Base-by-base conservation (phyloP, 2,329 filamentous ascomycete species). In the Stagonosporopsis chrysanthemi region DNA sequence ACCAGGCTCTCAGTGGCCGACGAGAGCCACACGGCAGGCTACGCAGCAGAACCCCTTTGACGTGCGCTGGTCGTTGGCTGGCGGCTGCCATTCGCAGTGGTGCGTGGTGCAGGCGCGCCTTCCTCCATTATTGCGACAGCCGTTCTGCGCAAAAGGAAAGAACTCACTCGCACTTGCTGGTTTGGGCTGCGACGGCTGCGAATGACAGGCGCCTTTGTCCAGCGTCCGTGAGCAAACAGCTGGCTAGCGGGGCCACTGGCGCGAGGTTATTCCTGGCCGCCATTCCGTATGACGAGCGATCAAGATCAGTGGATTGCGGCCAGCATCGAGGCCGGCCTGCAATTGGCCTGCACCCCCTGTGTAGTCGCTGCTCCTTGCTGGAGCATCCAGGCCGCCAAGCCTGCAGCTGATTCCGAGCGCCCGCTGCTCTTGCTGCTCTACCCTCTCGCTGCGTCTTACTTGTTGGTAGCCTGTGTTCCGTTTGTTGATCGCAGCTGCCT, bases 351-450 rank as follows among this genome's bases (percentile, higher is more conserved):
- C 19, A 14, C 50, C 51, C 64, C 59, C 60, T 63, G 65, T 62
- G 60, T 63, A 56, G 56, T 66, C 62, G 65, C 65, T 51, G 63
- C 66, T 71, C 70, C 68, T 70, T 71, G 68, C 68, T 52, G 67
- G 58, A 56, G 52, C 54, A 46, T 52, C 47, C 47, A 29, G 48
- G 56, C 45, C 58, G 53, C 60, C 56, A 56, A 60, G 42, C 41
- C 19, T 42, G 58, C 57, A 59, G 58, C 59, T 56, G 53, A 52
- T 51, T 54, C 61, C 55, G 51, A 52, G 56, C 29, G 56, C 47
- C 54, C 23, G 54, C 58, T 60, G 45, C 54, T 54, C 3, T 46
- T 35, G 36, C 46, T 43, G 26, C 42, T 31, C 33, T 38, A 29
- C 28, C 47, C 49, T 56, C 52, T 47, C 19, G 46, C 43, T 33